A percentile compares a stretch with the other conserved stretches of the same genome.
These are phyloP conservation scores for Mychonastes homosphaera DNA, from an alignment of 139 green algal species.

Conservation along the genomic window DNA sequence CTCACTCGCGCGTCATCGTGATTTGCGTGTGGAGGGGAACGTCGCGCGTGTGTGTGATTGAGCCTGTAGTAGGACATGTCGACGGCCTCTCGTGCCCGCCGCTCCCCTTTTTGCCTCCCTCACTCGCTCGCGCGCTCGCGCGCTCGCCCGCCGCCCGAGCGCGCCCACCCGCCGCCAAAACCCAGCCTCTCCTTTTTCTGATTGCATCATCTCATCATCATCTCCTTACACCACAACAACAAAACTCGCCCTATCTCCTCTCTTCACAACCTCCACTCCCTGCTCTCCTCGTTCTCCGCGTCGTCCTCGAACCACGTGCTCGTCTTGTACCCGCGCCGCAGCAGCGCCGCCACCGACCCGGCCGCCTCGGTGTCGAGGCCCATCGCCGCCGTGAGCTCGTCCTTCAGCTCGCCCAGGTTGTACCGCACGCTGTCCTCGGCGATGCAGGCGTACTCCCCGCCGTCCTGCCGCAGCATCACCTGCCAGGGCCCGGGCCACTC, in stretches of 20 bases:
- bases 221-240: no score
- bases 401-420: conserved; percentile 65
- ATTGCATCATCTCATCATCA: no score
- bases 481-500: conserved; percentile 89
- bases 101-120: no score
- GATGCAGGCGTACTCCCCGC: conserved; percentile 73
- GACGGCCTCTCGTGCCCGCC: no score
- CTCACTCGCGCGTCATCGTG: no score
- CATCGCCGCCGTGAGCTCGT: conserved; percentile 74
- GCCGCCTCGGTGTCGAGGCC: conserved; percentile 73
- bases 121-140: no score
- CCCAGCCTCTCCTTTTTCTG: no score
- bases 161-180: no score
- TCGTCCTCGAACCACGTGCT: conserved; percentile 88
- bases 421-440: conserved; percentile 63
- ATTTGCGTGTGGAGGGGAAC: no score
- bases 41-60: no score
- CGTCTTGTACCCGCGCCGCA: conserved; percentile 75
- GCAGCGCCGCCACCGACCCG: conserved; percentile 59
- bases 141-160: no score
- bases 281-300: conserved; percentile 45
- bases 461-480: conserved; percentile 81
- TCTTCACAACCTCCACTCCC: conserved; percentile 59
- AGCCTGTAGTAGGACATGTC: no score
- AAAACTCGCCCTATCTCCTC: neutral